A percentile compares a stretch with the other conserved stretches of the same genome.
phyloP scores from a whole-genome alignment of 768 basidiomycete genomes.

The Hirschioporus abietinus region DNA sequence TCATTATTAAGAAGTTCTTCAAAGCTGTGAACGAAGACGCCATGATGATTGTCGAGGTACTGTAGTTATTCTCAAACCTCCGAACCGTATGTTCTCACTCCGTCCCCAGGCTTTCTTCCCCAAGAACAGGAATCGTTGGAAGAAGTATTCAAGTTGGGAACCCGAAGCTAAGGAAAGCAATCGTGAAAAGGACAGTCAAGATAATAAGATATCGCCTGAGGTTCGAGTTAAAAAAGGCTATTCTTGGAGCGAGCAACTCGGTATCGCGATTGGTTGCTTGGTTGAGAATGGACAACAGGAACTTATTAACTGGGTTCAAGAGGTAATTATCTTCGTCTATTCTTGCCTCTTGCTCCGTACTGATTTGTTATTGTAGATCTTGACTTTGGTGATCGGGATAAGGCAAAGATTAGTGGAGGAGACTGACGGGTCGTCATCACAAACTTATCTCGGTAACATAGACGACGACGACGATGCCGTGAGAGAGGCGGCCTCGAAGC shows the following conservation, averaged over 20 bases:
- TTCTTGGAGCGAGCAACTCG: conserved; percentile 85
- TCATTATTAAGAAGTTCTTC: conserved; percentile 89
- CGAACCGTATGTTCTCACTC: neutral
- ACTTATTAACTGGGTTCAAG: conserved; percentile 75
- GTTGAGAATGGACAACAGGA: conserved; percentile 57
- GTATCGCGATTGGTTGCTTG: conserved; percentile 73
- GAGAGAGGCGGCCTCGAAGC: conserved; percentile 24
- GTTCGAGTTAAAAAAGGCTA: conserved; percentile 83
- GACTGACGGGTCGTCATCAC: conserved; percentile 38
- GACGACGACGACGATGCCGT: conserved; percentile 29
- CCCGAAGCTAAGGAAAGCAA: conserved; percentile 37
- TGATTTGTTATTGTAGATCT: conserved; percentile 39
- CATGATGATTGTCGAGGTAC: conserved; percentile 85
- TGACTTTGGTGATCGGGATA: conserved; percentile 52
- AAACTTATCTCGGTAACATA: conserved; percentile 24
- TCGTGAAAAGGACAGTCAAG: conserved; percentile 29
- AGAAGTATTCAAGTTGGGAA: conserved; percentile 76
- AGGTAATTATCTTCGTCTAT: conserved; percentile 45
- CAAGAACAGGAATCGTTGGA: conserved; percentile 84
- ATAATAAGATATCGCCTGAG: conserved; percentile 52
- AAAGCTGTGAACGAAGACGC: conserved; percentile 80
- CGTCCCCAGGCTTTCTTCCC: conserved; percentile 73
- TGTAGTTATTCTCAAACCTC: neutral
- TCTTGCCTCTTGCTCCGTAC: conserved; percentile 2
- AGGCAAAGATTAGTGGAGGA: conserved; percentile 58